phyloP scores from a whole-genome alignment of 1,284 basidiomycete species.

The Sanghuangporus sanghuang region DNA sequence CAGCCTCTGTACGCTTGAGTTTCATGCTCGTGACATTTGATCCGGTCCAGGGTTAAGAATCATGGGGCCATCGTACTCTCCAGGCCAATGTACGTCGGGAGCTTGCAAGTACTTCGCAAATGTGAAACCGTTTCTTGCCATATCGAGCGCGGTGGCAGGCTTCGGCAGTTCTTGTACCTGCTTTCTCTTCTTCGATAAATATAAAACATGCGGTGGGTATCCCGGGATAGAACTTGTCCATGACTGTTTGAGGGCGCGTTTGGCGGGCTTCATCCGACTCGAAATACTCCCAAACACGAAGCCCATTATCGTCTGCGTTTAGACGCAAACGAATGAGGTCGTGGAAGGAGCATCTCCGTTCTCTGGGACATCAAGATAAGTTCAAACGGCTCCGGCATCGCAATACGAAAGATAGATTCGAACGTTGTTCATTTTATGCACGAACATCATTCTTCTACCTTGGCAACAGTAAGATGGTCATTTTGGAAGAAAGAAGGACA shows the following conservation, averaged over 20 bases:
- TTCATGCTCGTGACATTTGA: slow-evolving; percentile 83
- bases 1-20: slow-evolving; percentile 75
- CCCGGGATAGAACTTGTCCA: slow-evolving; percentile 88
- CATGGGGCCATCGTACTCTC: slow-evolving; percentile 91
- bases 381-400: no score
- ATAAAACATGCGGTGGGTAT: slow-evolving; percentile 59
- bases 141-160: slow-evolving; percentile 63
- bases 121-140: slow-evolving; percentile 80
- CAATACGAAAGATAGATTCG: no score
- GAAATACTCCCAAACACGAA: slow-evolving; percentile 90
- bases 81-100: slow-evolving; percentile 91
- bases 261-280: slow-evolving; percentile 57
- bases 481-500: no score
- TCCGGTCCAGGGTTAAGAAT: slow-evolving; percentile 93
- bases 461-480: no score
- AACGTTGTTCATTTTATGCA: no score
- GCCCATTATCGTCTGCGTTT: slow-evolving; percentile 72
- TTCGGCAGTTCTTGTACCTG: slow-evolving; percentile 58
- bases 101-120: slow-evolving; percentile 92
- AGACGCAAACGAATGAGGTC: slow-evolving; percentile 85
- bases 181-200: slow-evolving; percentile 31
- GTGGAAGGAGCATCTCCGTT: slow-evolving; percentile 54
- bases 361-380: slow-evolving; percentile 44
- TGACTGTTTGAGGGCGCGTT: slow-evolving; percentile 67
- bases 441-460: no score